Evolutionary conservation across 495 filamentous ascomycete genomes (phyloP).

Genomic region (Lichina pygmaea): DNA sequence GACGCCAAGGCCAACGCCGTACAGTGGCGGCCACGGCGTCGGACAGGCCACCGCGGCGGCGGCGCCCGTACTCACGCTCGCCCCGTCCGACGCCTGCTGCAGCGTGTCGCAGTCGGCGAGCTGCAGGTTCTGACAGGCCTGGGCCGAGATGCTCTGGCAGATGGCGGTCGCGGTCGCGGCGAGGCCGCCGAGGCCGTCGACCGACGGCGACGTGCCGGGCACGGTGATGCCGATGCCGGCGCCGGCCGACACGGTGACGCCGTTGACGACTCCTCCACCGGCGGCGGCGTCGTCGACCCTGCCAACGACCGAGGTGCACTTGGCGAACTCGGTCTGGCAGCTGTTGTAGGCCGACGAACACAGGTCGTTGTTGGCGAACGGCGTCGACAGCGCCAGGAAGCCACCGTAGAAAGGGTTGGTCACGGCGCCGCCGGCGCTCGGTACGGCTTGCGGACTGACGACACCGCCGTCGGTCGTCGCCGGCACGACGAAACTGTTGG

Average conservation of each 20-base stretch:
- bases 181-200: constrained; percentile 8
- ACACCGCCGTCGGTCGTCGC: background rate
- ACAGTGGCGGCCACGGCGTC: background rate
- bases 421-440: constrained; percentile 6
- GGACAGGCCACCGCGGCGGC: background rate
- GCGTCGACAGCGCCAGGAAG: constrained; percentile 39
- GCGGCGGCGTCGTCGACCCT: constrained; percentile 29
- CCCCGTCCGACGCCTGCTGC: background rate
- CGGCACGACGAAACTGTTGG: constrained; percentile 1
- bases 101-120: constrained; percentile 19
- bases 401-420: constrained; percentile 28
- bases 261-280: constrained; percentile 25
- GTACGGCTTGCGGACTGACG: background rate
- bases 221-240: constrained; percentile 22
- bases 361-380: constrained; percentile 29
- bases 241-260: constrained; percentile 35
- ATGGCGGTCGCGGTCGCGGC: constrained; percentile 27
- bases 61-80: background rate
- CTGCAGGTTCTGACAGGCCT: constrained; percentile 32
- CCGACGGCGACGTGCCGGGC: constrained; percentile 14
- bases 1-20: background rate
- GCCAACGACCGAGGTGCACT: constrained; percentile 30
- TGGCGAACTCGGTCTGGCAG: constrained; percentile 34
- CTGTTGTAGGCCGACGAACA: constrained; percentile 40
- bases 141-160: constrained; percentile 32